A percentile compares a stretch with the other conserved stretches of the same genome.
Conservation (phyloP, 495 filamentous ascomycete species). For the Neurospora tetrasperma region DNA sequence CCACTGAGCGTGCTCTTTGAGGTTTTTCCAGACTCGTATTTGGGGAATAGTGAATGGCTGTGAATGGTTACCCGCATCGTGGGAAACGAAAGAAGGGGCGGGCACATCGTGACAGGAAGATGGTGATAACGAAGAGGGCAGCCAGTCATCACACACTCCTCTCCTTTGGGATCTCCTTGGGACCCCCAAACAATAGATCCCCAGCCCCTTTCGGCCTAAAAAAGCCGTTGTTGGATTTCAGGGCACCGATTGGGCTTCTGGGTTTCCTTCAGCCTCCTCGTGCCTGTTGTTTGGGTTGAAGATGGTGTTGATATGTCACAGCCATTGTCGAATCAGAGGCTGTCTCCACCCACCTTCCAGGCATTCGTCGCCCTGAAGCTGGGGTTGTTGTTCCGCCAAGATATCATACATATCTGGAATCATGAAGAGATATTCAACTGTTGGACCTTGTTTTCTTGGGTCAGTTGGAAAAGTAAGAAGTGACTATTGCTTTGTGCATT, state of each 20-base stretch:
- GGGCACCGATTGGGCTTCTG: neutral
- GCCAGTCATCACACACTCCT: conserved; percentile 12
- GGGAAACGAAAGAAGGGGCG: neutral
- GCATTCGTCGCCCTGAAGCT: neutral
- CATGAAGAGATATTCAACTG: neutral
- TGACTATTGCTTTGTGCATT: neutral
- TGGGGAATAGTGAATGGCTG: conserved; percentile 1
- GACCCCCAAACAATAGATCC: neutral
- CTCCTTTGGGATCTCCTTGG: conserved; percentile 3
- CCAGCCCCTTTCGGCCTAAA: conserved; percentile 18
- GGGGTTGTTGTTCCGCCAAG: neutral
- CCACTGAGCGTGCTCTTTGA: conserved; percentile 7
- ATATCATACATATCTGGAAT: neutral
- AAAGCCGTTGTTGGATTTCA: conserved; percentile 8
- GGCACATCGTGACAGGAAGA: neutral
- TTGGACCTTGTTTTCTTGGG: neutral
- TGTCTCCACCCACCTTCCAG: conserved; percentile 20
- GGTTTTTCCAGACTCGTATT: conserved; percentile 13
- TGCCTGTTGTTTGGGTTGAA: conserved; percentile 21
- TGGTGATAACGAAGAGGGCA: neutral
- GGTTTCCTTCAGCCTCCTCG: conserved; percentile 20
- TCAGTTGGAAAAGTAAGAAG: neutral
- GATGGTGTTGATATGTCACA: conserved; percentile 21
- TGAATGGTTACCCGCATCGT: neutral
- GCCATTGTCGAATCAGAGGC: conserved; percentile 32